A percentile compares a stretch with the other conserved stretches of the same genome.
Conservation (phyloP, 2,329 filamentous ascomycete species). For the Ilyonectria robusta region DNA sequence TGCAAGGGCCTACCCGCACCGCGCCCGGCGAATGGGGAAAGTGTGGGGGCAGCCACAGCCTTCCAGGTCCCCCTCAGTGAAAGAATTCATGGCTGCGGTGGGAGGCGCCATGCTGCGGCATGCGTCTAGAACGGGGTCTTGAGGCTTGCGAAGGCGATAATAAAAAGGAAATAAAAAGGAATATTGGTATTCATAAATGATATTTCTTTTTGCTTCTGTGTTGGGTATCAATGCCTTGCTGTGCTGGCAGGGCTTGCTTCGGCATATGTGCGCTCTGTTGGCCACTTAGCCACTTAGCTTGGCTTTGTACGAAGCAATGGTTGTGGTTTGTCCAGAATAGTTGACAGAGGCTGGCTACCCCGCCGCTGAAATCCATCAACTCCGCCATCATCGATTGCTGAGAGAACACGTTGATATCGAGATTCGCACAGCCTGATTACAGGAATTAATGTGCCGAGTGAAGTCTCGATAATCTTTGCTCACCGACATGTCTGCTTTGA, state of each 20-base stretch:
- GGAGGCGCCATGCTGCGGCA: background rate
- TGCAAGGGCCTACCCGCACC: slow-evolving; percentile 26
- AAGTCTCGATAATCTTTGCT: background rate
- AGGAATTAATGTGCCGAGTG: background rate
- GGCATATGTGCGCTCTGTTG: slow-evolving; percentile 5
- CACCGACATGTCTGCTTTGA: slow-evolving; percentile 17
- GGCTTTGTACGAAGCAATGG: background rate
- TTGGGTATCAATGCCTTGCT: slow-evolving; percentile 33
- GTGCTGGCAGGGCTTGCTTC: slow-evolving; percentile 16
- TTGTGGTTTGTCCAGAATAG: background rate
- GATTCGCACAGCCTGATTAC: background rate
- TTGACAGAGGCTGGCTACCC: slow-evolving; percentile 4
- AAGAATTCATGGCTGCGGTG: background rate
- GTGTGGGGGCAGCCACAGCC: slow-evolving; percentile 41
- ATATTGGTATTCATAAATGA: background rate
- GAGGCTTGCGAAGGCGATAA: background rate
- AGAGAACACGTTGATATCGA: background rate
- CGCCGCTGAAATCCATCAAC: slow-evolving; percentile 21
- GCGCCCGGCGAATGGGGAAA: slow-evolving; percentile 26
- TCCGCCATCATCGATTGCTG: slow-evolving; percentile 12
- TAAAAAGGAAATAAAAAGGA: background rate
- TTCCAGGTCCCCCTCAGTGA: slow-evolving; percentile 22
- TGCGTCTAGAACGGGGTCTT: slow-evolving; percentile 21
- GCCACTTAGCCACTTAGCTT: slow-evolving; percentile 2
- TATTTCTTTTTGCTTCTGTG: background rate